These are phyloP conservation scores for Trichoderma erinaceum DNA, from an alignment of 495 filamentous ascomycete genomes.

Conservation along the genomic window DNA sequence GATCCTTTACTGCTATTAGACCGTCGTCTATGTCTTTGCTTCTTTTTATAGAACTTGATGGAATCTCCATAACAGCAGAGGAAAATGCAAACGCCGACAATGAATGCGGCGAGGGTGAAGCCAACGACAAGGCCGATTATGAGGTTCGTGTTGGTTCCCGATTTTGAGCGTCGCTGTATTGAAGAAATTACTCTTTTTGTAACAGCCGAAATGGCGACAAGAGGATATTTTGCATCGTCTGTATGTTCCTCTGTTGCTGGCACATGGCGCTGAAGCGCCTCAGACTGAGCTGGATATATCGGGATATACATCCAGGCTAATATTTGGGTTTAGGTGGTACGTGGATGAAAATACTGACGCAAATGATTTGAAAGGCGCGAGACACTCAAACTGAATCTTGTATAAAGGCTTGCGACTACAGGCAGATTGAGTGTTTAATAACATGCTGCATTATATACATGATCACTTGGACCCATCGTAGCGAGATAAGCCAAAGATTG, in stretches of 20 bases:
- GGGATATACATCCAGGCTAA: constrained; percentile 1
- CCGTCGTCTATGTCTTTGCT: constrained; percentile 13
- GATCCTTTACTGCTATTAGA: constrained; percentile 17
- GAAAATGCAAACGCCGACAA: constrained; percentile 16
- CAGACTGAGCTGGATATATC: neutral
- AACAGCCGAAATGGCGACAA: neutral
- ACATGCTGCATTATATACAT: neutral
- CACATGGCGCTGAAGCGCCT: neutral
- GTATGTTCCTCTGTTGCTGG: neutral
- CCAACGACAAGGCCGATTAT: constrained; percentile 20
- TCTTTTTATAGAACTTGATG: constrained; percentile 14
- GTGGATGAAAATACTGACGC: neutral
- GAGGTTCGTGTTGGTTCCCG: constrained; percentile 11
- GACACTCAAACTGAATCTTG: neutral
- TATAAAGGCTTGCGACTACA: neutral
- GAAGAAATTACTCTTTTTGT: neutral
- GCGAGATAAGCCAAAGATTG: neutral
- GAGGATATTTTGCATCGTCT: neutral
- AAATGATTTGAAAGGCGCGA: neutral
- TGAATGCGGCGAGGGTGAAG: constrained; percentile 17
- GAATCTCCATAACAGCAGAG: constrained; percentile 17
- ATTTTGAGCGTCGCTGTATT: neutral
- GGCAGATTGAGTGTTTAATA: neutral
- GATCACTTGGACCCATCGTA: neutral
- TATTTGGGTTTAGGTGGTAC: neutral